Evolutionary conservation across 2,329 filamentous ascomycete genomes (phyloP), one percentile per base, ranked within the genome.

Genomic region (Talaromyces rugulosus): DNA sequence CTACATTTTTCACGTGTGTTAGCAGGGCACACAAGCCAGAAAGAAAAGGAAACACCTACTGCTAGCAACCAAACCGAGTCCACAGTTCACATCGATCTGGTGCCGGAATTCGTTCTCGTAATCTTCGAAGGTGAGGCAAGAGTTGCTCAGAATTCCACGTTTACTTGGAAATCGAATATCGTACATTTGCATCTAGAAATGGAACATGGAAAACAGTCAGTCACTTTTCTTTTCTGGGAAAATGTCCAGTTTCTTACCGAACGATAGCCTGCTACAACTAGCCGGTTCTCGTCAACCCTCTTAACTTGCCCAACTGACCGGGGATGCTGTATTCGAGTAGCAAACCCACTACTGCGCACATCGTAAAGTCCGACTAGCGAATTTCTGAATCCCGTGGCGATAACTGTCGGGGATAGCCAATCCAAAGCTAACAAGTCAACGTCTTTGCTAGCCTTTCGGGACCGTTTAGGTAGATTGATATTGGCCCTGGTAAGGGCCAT

Each of bases 131-230:
- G 65, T 65, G 36, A 78, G 65, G 56, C 76, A 78, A 1, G 77
- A 74, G 31, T 62, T 71, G 7, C 71, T 74, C 6, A 71, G 71
- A 12, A 67, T 40, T 58, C 63, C 69, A 70, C 23, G 73, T 72
- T 33, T 69, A 70, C 6, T 71, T 2, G 72, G 66, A 60, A 69
- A 77, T 27, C 77, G 75, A 31, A 78, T 68, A 60, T 78, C 77
- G 61, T 78, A 78, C 72, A 78, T 77, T 64, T 72, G 69, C 23
- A 78, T 68, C 76, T 78, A 64, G 42, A 33, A 7, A 9, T 23
- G 44, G 11, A 8, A 34, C 31, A 33, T 53, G 44, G 12, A 23
- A 18, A 36, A 28, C 9, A 33, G 36, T 50, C 3, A 60, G 16
- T 44, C 3, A 28, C 12, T 23, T 54, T 27, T n/a, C 3, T 9